phyloP scores from a whole-genome alignment of 208 protist genomes.

The Wallacemonas rigidus region DNA sequence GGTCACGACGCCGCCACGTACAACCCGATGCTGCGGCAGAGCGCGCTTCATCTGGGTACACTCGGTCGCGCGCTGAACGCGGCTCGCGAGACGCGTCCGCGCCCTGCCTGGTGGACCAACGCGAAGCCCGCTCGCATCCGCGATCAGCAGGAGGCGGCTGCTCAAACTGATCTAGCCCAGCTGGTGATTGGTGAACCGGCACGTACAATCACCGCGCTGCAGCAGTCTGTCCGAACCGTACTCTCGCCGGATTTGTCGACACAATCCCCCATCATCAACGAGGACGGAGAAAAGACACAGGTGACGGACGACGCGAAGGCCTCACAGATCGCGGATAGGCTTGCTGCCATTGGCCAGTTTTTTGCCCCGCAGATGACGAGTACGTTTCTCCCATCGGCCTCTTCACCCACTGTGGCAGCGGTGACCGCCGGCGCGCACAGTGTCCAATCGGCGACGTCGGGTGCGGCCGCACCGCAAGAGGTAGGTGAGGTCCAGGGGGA shows the following conservation, averaged over 20 bases:
- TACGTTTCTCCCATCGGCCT: background rate
- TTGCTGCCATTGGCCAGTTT: background rate
- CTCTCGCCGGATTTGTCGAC: background rate
- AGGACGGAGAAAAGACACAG: background rate
- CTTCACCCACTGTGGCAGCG: too few species aligned
- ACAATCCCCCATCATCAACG: background rate
- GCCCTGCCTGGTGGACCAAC: background rate
- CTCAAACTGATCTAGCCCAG: too few species aligned
- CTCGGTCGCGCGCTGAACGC: conserved; percentile 30
- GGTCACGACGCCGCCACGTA: conserved; percentile 26
- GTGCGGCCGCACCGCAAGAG: too few species aligned
- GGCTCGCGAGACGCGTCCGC: conserved; percentile 4
- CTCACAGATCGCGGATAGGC: background rate
- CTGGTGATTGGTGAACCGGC: background rate
- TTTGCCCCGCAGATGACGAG: background rate
- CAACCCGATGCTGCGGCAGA: conserved; percentile 27
- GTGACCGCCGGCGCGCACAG: too few species aligned
- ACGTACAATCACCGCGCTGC: background rate
- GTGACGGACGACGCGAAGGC: background rate
- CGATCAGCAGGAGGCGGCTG: too few species aligned
- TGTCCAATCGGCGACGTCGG: too few species aligned
- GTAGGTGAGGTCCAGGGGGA: background rate
- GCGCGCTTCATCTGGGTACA: conserved; percentile 26
- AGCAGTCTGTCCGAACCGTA: background rate
- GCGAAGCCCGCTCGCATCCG: too few species aligned